These are phyloP conservation scores for Epichloe brachyelytri DNA, from an alignment of 2,329 filamentous ascomycete genomes.

Conservation along the genomic window DNA sequence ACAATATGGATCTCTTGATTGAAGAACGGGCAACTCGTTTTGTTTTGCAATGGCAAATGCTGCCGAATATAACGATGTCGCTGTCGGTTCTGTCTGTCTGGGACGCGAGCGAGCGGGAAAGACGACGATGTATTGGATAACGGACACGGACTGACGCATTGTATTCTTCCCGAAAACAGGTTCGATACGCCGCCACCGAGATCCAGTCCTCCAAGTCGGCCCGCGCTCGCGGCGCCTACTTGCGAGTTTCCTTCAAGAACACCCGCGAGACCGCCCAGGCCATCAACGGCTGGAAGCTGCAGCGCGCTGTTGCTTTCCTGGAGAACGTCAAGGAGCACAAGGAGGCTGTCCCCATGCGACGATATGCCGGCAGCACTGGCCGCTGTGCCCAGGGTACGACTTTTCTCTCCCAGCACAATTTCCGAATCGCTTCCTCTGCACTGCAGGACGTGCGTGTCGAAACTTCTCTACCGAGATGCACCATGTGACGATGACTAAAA, in stretches of 20 bases:
- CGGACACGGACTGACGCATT: constrained; percentile 13
- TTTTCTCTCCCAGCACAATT: not conserved
- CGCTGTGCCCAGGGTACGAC: constrained; percentile 93
- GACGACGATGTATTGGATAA: not conserved
- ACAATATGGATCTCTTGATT: not conserved
- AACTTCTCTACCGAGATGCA: not conserved
- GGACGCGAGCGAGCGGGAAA: not conserved
- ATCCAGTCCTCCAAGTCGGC: constrained; percentile 86
- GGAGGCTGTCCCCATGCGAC: constrained; percentile 96
- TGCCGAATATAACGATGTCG: not conserved
- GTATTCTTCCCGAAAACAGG: constrained; percentile 35
- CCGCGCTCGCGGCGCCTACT: constrained; percentile 95
- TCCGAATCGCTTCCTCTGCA: not conserved
- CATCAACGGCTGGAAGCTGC: constrained; percentile 98
- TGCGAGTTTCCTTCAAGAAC: constrained; percentile 99
- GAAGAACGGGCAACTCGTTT: not conserved
- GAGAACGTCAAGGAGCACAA: constrained; percentile 96
- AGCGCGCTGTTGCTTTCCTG: constrained; percentile 90
- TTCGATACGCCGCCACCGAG: constrained; percentile 90
- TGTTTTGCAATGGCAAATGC: not conserved
- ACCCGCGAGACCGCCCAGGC: constrained; percentile 98
- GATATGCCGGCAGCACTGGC: constrained; percentile 92
- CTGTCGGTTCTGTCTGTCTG: not conserved
- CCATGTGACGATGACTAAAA: not conserved
- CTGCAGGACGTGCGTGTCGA: not conserved